These are phyloP conservation scores for Fraxinus cuspidata DNA, from an alignment of 257 asterid genomes.

Conservation along the genomic window DNA sequence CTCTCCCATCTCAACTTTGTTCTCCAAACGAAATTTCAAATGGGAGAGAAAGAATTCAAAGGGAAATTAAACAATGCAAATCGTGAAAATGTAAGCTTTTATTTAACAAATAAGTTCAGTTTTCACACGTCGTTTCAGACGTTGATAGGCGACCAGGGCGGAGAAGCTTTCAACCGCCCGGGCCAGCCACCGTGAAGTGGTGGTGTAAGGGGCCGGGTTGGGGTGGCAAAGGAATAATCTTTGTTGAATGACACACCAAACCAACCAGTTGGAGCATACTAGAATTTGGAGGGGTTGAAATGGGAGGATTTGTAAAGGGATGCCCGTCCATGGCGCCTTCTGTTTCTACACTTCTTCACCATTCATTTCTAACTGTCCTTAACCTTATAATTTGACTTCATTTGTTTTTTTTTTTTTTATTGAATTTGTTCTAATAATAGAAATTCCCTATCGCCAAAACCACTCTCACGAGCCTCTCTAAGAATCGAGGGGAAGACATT, in stretches of 20 bases:
- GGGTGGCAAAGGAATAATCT: background rate
- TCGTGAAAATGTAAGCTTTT: background rate
- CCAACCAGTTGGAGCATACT: constrained; percentile 23
- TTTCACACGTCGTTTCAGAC: background rate
- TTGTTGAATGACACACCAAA: background rate
- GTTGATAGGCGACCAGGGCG: constrained; percentile 48
- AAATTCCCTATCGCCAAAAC: no score
- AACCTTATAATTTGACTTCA: background rate
- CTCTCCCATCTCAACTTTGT: constrained; percentile 28
- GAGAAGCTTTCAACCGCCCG: constrained; percentile 56
- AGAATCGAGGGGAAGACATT: no score
- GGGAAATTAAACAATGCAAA: background rate
- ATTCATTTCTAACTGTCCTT: constrained; percentile 36
- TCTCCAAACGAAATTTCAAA: background rate
- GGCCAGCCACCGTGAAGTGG: constrained; percentile 45
- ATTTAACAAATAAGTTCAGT: background rate
- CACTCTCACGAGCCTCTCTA: no score
- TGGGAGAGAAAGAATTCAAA: background rate
- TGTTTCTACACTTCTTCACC: constrained; percentile 26
- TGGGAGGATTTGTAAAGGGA: constrained; percentile 27
- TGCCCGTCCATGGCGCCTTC: constrained; percentile 28
- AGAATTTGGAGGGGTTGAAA: constrained; percentile 21
- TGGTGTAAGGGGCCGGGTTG: background rate
- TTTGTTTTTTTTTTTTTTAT: background rate
- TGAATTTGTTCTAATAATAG: background rate